Evolutionary conservation across 1,139 yeast species (phyloP), one percentile per base, ranked within the genome.

Genomic region (Pichia sp.): DNA sequence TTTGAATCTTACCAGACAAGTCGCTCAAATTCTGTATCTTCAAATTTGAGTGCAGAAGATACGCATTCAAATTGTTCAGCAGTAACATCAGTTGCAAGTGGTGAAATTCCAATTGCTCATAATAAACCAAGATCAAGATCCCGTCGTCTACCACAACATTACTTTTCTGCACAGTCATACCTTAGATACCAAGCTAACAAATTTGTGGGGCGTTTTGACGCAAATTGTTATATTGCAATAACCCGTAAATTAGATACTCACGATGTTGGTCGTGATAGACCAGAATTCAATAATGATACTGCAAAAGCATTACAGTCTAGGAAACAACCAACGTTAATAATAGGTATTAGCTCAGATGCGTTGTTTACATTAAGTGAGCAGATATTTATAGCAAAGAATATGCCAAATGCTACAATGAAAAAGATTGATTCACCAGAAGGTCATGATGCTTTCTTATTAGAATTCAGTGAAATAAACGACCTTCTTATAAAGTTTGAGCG

Each of bases 161-260:
- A 78, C 60, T 92, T 92, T 66, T 86, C 97, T 0, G 98, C 98
- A 1, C 98, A 92, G 65, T 83, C 92, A 43, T 92, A 92, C 62
- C 70, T 92, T 55, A 75, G 98, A 50, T 92, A 92, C 62, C 98
- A 92, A 62, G 97, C 96, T 3, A 78, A 80, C 46, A 92, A 92
- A 64, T 92, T 92, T 62, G 82, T 90, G 42, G 73, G 78, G 40
- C 73, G 98, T 56, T 92, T 90, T 58, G 98, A 92, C 65, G 96
- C 98, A 24, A 92, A 92, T 61, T 92, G 98, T 66, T 92, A 92
- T 64, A 89, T 92, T 46, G 78, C 97, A 28, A 87, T 92, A 47
- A 86, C 97, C 2, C 75, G 97, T 57, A 92, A 92, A 62, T 70
- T 92, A 39, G 98, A 92, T 58, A 89, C 97, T 1, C 97, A 92